Conservation (phyloP, 2,329 filamentous ascomycete species). For the Talaromyces sp. region DNA sequence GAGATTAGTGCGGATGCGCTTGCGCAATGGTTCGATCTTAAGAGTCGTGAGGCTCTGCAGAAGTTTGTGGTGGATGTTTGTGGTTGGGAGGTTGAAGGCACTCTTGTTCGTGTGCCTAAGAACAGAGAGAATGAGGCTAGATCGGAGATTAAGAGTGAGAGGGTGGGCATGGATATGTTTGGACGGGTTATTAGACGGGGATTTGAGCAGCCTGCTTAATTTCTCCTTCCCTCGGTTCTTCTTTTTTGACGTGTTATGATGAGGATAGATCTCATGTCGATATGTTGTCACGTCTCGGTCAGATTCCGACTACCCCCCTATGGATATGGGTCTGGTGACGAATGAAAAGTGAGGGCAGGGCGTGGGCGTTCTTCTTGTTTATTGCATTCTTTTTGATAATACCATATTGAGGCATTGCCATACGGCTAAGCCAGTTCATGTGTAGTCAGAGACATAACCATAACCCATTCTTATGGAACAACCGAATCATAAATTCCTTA, state of each 20-base stretch:
- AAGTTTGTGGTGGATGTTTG: slow-evolving; percentile 84
- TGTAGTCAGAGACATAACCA: neutral
- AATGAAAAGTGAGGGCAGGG: slow-evolving; percentile 19
- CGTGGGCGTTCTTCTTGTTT: slow-evolving; percentile 20
- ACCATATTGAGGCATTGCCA: neutral
- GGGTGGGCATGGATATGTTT: slow-evolving; percentile 63
- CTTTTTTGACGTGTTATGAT: slow-evolving; percentile 17
- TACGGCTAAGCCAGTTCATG: neutral
- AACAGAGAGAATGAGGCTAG: slow-evolving; percentile 98
- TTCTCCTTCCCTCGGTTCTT: slow-evolving; percentile 17
- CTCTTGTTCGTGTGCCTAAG: slow-evolving; percentile 70
- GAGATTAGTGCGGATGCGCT: slow-evolving; percentile 68
- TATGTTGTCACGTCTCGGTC: slow-evolving; percentile 10
- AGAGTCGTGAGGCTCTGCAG: slow-evolving; percentile 62
- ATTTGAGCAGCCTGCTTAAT: slow-evolving; percentile 75
- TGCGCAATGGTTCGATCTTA: slow-evolving; percentile 72
- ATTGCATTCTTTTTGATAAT: slow-evolving; percentile 5
- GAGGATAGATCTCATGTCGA: slow-evolving; percentile 20
- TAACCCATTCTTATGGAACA: neutral
- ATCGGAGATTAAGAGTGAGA: slow-evolving; percentile 91
- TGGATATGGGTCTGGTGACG: slow-evolving; percentile 1
- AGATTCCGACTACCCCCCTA: neutral
- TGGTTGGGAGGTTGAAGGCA: slow-evolving; percentile 73
- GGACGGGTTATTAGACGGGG: slow-evolving; percentile 72
- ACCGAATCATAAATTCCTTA: neutral